Base-by-base conservation (phyloP, 768 basidiomycete genomes). In the Lactarius hengduanensis region DNA sequence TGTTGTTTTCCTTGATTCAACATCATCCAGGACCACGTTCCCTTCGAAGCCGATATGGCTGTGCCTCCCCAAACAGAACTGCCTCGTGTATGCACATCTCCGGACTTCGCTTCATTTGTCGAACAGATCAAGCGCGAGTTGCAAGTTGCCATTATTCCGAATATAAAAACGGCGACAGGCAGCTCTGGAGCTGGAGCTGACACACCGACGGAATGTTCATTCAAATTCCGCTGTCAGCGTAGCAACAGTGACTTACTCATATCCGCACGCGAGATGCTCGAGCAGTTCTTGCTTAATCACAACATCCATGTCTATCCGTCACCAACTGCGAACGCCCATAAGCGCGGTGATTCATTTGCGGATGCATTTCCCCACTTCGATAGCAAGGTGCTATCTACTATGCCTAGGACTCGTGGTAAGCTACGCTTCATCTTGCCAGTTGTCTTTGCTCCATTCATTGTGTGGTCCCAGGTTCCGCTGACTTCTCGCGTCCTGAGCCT, bases 361-460 rank as follows among this genome's bases (percentile, higher is more conserved):
- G 94, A 96, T 74, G 92, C 95, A 2, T 96, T 96, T 82, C 92
- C 94, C 30, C 94, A 96, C 76, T 96, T 97, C 76, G 94, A 97
- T 74, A 94, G 92, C 79, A 97, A 95, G 77, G 86, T 97, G 1
- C 81, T 97, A 57, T 89, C 94, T 18, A 89, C 90, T 10, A 83
- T 86, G 71, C 84, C 87, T 59, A 84, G 86, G 65, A 90, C 90
- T 73, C 74, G 79, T 61, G 83, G 82, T 82, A 70, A 67, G 79
- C 75, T 55, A 63, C 18, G 16, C 18, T 22, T 36, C 26, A 41
- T 59, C 68, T 59, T 71, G 18, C 58, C 30, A 4, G 65, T 7
- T 63, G 36, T 64, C 58, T 64, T 71, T 59, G 34, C 40, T 61
- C 71, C 53, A 28, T 30, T 54, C 40, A n/a, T 50, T 16, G 13